Evolutionary conservation across 75 land plant species (phyloP).

Genomic region (Sequoiadendron giganteum): DNA sequence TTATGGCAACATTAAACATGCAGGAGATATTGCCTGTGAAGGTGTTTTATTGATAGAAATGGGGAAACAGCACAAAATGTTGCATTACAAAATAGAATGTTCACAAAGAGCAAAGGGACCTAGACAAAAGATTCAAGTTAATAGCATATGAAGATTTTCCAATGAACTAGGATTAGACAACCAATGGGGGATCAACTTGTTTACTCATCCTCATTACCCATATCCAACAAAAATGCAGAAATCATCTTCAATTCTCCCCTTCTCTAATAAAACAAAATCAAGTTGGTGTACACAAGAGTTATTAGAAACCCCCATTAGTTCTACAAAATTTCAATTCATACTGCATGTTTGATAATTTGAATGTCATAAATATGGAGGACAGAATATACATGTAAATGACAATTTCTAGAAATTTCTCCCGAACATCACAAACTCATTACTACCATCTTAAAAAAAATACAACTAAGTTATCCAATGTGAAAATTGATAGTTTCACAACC

Average conservation of each 20-base stretch:
- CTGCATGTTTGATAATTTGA: not conserved
- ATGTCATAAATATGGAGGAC: not conserved
- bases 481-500: too few species aligned
- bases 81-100: not conserved
- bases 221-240: not conserved
- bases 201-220: not conserved
- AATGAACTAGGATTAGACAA: not conserved
- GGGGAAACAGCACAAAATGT: not conserved
- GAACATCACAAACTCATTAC: not conserved
- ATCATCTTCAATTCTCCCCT: not conserved
- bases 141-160: not conserved
- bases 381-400: not conserved
- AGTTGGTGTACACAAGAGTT: not conserved
- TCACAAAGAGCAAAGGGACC: not conserved
- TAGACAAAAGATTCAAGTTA: not conserved
- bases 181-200: not conserved
- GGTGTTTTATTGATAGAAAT: too few species aligned
- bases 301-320: not conserved
- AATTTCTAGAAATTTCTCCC: not conserved
- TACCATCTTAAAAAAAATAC: not conserved
- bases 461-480: not conserved
- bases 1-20: not conserved
- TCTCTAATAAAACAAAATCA: not conserved
- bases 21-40: too few species aligned
- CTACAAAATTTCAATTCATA: not conserved